A percentile compares a stretch with the other conserved stretches of the same genome.
These are phyloP conservation scores for Pseudocercospora pini-densiflorae DNA, from an alignment of 2,329 filamentous ascomycete genomes.

Conservation along the genomic window DNA sequence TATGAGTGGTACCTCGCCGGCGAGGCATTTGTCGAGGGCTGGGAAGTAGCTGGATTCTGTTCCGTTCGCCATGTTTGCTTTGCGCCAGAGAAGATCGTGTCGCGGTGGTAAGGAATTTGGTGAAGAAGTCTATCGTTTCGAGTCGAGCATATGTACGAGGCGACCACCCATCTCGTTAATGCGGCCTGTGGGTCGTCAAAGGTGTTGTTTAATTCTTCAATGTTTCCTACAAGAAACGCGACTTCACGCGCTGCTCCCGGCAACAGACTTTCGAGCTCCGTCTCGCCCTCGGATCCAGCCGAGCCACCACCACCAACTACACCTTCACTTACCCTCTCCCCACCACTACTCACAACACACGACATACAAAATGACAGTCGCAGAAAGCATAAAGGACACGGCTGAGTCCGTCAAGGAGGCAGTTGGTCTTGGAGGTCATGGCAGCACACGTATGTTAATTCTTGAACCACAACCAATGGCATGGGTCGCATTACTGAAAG, in stretches of 20 bases:
- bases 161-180: background rate
- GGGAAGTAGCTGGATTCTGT: constrained; percentile 68
- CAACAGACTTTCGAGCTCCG: background rate
- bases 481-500: constrained; percentile 4
- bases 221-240: background rate
- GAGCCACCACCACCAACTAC: background rate
- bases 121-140: background rate
- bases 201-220: background rate
- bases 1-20: constrained; percentile 79
- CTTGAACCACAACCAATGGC: constrained; percentile 35
- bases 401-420: constrained; percentile 49
- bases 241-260: background rate
- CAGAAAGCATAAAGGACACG: constrained; percentile 41
- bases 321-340: background rate
- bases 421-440: constrained; percentile 47
- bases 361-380: constrained; percentile 35
- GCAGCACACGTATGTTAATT: constrained; percentile 34
- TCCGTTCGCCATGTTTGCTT: constrained; percentile 20
- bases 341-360: background rate
- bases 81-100: no score
- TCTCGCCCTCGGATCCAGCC: background rate
- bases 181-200: background rate
- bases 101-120: background rate
- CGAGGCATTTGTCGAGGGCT: constrained; percentile 82
- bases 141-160: background rate